Percentiles rank a stretch among this genome's conserved stretches.
Conservation (phyloP, 2,329 filamentous ascomycete genomes). For the Drechslerella dactyloides region DNA sequence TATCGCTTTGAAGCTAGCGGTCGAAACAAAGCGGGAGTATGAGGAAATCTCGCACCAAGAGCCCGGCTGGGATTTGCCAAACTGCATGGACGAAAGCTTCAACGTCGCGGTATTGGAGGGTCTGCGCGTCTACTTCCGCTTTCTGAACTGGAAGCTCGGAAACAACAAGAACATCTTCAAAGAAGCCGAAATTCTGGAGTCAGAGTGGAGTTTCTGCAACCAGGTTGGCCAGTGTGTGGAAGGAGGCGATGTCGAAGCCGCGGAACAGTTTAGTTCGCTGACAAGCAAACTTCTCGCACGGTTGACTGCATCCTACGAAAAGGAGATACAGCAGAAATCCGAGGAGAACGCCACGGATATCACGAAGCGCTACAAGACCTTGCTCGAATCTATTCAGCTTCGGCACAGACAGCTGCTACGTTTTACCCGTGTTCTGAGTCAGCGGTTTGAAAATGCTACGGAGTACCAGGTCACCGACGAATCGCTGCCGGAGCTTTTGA, state of each 20-base stretch:
- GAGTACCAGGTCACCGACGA: constrained; percentile 86
- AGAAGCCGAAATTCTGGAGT: constrained; percentile 93
- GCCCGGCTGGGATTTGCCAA: constrained; percentile 91
- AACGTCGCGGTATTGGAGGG: constrained; percentile 90
- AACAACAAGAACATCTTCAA: constrained; percentile 99
- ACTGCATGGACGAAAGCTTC: constrained; percentile 95
- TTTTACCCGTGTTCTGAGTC: constrained; percentile 70
- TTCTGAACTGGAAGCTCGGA: constrained; percentile 96
- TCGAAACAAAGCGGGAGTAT: constrained; percentile 90
- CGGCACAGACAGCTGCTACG: constrained; percentile 95
- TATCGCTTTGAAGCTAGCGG: constrained; percentile 86
- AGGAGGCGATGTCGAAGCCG: constrained; percentile 92
- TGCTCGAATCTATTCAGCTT: constrained; percentile 92
- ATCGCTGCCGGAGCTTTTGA: constrained; percentile 76
- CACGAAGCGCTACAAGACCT: constrained; percentile 96
- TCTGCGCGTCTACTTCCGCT: constrained; percentile 96
- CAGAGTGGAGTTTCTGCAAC: constrained; percentile 98
- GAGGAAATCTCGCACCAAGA: constrained; percentile 81
- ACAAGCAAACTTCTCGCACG: constrained; percentile 91
- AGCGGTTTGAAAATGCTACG: constrained; percentile 94
- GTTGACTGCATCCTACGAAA: constrained; percentile 87
- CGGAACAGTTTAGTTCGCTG: constrained; percentile 92
- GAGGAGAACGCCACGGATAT: constrained; percentile 85
- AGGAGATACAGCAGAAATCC: constrained; percentile 81
- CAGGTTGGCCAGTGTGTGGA: constrained; percentile 89